These are phyloP conservation scores for Neurospora sp. DNA, from an alignment of 495 filamentous ascomycete species.

Conservation along the genomic window DNA sequence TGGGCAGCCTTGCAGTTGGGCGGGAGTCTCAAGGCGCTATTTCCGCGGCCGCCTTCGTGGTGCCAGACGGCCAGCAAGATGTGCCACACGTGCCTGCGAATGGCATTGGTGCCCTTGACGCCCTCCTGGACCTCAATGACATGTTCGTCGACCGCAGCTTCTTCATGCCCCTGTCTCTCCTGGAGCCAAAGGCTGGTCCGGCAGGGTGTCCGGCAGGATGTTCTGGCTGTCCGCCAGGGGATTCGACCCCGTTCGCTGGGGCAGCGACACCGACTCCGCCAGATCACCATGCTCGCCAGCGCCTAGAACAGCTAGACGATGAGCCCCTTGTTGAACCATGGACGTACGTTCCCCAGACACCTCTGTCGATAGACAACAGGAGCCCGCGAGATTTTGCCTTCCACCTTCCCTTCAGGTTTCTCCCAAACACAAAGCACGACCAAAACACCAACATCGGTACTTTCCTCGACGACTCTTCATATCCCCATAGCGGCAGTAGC, in stretches of 20 bases:
- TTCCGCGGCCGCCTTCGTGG: conserved; percentile 1
- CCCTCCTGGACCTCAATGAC: conserved; percentile 12
- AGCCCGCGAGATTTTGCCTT: conserved; percentile 11
- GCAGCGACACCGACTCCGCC: conserved; percentile 5
- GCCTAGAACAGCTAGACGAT: conserved; percentile 5
- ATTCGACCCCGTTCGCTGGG: conserved; percentile 1
- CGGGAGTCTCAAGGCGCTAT: conserved; percentile 8
- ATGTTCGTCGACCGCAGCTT: conserved; percentile 6
- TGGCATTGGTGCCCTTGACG: conserved; percentile 10
- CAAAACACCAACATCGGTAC: conserved; percentile 1
- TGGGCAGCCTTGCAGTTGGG: conserved; percentile 11
- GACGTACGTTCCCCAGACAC: conserved; percentile 11
- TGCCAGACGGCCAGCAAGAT: conserved; percentile 1
- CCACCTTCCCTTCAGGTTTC: conserved; percentile 6
- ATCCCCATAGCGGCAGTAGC: not conserved
- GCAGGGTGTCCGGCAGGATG: not conserved
- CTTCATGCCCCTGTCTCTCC: conserved; percentile 4
- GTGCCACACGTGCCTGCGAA: conserved; percentile 9
- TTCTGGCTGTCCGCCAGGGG: not conserved
- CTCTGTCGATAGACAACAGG: conserved; percentile 6
- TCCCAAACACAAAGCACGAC: not conserved
- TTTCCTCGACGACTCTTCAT: not conserved
- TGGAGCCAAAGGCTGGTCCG: not conserved
- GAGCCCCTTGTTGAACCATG: conserved; percentile 8
- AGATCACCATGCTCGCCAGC: conserved; percentile 1